Evolutionary conservation across 108 stramenopile species (phyloP).

Genomic region (Cyclostephanos tholiformis): DNA sequence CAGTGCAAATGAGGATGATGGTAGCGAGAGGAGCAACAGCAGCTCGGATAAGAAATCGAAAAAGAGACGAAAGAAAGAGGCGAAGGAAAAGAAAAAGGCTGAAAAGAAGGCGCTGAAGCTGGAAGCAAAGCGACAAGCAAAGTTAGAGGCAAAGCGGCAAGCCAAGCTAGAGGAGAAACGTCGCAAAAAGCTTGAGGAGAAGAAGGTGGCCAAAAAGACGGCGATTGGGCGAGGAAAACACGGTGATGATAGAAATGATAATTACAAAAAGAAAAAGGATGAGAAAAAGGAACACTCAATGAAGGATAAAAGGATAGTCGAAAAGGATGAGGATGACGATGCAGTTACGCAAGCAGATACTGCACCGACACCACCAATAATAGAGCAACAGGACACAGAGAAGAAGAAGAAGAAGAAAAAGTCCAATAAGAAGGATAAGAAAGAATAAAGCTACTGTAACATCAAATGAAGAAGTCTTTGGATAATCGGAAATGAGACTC

Average conservation of each 20-base stretch:
- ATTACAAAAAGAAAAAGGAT: slow-evolving; percentile 14
- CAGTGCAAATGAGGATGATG: slow-evolving; percentile 1
- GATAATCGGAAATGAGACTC: not conserved
- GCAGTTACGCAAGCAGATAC: not conserved
- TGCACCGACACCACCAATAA: slow-evolving; percentile 1
- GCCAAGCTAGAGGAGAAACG: slow-evolving; percentile 74
- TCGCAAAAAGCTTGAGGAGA: slow-evolving; percentile 53
- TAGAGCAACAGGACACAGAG: slow-evolving; percentile 9
- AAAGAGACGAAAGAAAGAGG: slow-evolving; percentile 31
- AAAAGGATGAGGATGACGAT: slow-evolving; percentile 12
- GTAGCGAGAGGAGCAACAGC: slow-evolving; percentile 11
- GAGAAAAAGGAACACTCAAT: slow-evolving; percentile 30
- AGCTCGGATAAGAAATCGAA: slow-evolving; percentile 11
- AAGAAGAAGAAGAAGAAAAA: slow-evolving; percentile 18
- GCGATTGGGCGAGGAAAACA: not conserved
- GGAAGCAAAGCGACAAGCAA: slow-evolving; percentile 38
- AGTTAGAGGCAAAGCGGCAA: slow-evolving; percentile 38
- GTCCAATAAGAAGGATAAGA: slow-evolving; percentile 18
- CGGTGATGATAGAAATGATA: slow-evolving; percentile 10
- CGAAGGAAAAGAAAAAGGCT: slow-evolving; percentile 32
- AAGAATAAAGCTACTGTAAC: not conserved
- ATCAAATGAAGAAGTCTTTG: not conserved
- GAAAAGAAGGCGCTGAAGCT: slow-evolving; percentile 31
- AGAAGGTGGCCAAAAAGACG: slow-evolving; percentile 24
- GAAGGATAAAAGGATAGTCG: slow-evolving; percentile 31